Percentiles rank a stretch among this genome's conserved stretches.
Evolutionary conservation across 768 basidiomycete species (phyloP).

Genomic region (Asterophora lycoperdoides): DNA sequence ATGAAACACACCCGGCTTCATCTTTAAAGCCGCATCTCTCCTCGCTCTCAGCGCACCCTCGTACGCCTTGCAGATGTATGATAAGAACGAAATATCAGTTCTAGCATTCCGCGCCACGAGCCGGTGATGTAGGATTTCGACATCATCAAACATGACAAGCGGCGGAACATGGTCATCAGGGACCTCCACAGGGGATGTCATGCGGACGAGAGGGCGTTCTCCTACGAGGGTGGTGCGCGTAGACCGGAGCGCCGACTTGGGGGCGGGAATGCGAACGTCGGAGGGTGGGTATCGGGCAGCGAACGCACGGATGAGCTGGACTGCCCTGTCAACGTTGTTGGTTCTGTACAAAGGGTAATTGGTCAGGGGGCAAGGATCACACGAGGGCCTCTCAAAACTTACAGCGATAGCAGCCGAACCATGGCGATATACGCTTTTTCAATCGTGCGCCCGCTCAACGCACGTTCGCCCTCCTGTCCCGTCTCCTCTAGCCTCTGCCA

Average conservation of each 20-base stretch:
- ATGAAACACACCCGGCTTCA: background rate
- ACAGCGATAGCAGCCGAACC: conserved; percentile 65
- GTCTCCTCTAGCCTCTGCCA: conserved; percentile 52
- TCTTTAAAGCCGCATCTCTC: conserved; percentile 45
- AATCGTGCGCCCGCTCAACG: conserved; percentile 43
- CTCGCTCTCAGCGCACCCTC: conserved; percentile 61
- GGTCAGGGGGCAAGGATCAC: conserved; percentile 3
- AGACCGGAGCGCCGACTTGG: conserved; percentile 49
- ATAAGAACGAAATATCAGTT: conserved; percentile 63
- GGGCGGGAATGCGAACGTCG: conserved; percentile 36
- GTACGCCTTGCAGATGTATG: conserved; percentile 71
- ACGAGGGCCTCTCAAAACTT: conserved; percentile 25
- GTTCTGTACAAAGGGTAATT: conserved; percentile 31
- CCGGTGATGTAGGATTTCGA: conserved; percentile 77
- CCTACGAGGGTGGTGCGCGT: conserved; percentile 54
- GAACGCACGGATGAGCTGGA: conserved; percentile 59
- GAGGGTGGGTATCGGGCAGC: conserved; percentile 60
- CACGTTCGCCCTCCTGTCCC: conserved; percentile 25
- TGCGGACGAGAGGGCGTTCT: conserved; percentile 64
- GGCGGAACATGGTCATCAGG: conserved; percentile 82
- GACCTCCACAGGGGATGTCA: conserved; percentile 53
- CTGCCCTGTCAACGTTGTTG: conserved; percentile 46
- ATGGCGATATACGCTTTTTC: conserved; percentile 68
- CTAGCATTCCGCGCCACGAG: conserved; percentile 42
- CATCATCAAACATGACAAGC: conserved; percentile 66